Evolutionary conservation across 441 rosid genomes (phyloP).

Genomic region (Pelargonium myrrhifolium): DNA sequence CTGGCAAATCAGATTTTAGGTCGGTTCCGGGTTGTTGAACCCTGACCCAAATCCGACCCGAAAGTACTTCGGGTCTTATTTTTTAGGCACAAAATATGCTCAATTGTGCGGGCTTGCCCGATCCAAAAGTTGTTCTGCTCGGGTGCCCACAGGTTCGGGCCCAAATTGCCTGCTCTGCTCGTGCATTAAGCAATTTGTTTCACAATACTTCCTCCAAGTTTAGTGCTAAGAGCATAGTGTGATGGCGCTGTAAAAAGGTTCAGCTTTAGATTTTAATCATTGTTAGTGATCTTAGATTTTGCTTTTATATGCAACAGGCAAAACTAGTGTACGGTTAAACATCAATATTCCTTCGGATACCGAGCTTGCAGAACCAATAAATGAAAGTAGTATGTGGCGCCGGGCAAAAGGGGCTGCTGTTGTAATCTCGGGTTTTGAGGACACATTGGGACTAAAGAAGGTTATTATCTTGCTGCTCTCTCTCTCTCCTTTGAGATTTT

Average conservation of each 20-base stretch:
- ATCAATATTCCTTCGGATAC: slow-evolving; percentile 57
- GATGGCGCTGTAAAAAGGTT: neutral
- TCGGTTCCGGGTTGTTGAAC: too few species aligned
- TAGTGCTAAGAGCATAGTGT: neutral
- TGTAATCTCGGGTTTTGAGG: slow-evolving; percentile 36
- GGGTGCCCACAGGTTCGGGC: too few species aligned
- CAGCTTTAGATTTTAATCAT: neutral
- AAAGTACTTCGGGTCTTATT: too few species aligned
- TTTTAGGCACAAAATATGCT: too few species aligned
- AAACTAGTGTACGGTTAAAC: slow-evolving; percentile 48
- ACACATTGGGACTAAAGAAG: slow-evolving; percentile 47
- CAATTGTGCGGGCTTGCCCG: too few species aligned
- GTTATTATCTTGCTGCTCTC: slow-evolving; percentile 23
- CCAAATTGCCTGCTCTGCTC: too few species aligned
- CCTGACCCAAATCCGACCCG: too few species aligned
- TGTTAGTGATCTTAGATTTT: slow-evolving; percentile 11
- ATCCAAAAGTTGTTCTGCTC: too few species aligned
- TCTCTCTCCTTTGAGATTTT: neutral
- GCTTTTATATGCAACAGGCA: slow-evolving; percentile 48
- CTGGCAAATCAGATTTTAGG: too few species aligned
- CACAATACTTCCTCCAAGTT: neutral
- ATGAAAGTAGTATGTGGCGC: slow-evolving; percentile 76
- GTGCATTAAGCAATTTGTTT: too few species aligned
- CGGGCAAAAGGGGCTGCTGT: slow-evolving; percentile 81
- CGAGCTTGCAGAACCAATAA: slow-evolving; percentile 68